Conservation (phyloP, 2,329 filamentous ascomycete genomes). For the Neofusicoccum kwambonambiense region DNA sequence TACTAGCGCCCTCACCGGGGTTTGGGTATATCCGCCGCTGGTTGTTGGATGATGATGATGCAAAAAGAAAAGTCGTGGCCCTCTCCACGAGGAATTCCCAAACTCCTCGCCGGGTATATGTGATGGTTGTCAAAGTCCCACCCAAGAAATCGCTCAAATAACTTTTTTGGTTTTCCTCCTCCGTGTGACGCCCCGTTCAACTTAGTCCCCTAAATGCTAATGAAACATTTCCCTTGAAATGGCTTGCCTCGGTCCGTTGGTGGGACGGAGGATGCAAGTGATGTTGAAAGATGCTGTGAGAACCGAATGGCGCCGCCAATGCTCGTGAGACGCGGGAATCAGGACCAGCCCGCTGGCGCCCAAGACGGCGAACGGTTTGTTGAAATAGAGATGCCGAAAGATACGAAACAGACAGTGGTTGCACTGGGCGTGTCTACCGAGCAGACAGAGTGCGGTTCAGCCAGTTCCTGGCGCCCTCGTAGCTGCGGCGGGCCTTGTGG, state of each 20-base stretch:
- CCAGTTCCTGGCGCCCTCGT: constrained; percentile 38
- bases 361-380: background rate
- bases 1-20: constrained; percentile 33
- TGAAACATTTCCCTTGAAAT: constrained; percentile 1
- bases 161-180: constrained; percentile 9
- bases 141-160: constrained; percentile 10
- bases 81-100: constrained; percentile 29
- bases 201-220: constrained; percentile 1
- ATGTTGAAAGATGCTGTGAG: constrained; percentile 1
- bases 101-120: constrained; percentile 36
- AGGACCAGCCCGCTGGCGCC: constrained; percentile 17
- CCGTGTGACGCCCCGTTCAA: background rate
- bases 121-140: background rate
- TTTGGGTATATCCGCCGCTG: constrained; percentile 37
- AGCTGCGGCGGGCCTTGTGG: constrained; percentile 30
- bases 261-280: background rate
- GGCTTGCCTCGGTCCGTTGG: background rate
- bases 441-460: constrained; percentile 23
- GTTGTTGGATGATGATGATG: constrained; percentile 25
- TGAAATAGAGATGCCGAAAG: constrained; percentile 9
- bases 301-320: constrained; percentile 5
- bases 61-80: constrained; percentile 21
- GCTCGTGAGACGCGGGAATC: constrained; percentile 13
- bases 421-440: background rate
- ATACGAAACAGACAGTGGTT: background rate